Conservation (phyloP, 768 basidiomycete genomes). For the Lepiota venenata region DNA sequence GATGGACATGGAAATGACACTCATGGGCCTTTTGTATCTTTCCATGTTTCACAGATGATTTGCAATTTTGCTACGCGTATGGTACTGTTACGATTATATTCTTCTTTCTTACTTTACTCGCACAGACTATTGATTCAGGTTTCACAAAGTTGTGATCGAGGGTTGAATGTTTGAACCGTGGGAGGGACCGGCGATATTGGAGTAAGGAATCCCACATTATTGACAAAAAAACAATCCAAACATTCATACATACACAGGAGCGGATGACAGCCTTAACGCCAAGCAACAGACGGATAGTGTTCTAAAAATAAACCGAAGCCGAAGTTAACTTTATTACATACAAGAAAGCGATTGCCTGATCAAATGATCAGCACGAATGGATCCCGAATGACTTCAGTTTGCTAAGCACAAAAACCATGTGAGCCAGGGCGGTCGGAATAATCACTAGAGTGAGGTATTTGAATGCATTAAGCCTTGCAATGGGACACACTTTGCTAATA, state of each 20-base stretch:
- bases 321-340: no score
- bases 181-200: no score
- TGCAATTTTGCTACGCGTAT: background rate
- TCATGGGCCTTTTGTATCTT: background rate
- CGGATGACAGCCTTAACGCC: no score
- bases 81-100: slow-evolving; percentile 9
- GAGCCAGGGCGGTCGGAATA: background rate
- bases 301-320: no score
- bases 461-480: background rate
- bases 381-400: background rate
- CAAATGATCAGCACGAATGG: background rate
- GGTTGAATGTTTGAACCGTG: background rate
- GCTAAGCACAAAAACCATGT: background rate
- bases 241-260: no score
- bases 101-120: background rate
- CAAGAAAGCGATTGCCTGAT: no score
- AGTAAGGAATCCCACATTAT: no score
- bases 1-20: no score
- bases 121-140: background rate
- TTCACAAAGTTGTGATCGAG: background rate
- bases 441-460: background rate
- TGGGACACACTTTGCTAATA: background rate
- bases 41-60: background rate
- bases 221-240: no score
- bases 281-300: no score